Conservation (phyloP, 1,139 yeast species). For the Wickerhamomyces sp. region DNA sequence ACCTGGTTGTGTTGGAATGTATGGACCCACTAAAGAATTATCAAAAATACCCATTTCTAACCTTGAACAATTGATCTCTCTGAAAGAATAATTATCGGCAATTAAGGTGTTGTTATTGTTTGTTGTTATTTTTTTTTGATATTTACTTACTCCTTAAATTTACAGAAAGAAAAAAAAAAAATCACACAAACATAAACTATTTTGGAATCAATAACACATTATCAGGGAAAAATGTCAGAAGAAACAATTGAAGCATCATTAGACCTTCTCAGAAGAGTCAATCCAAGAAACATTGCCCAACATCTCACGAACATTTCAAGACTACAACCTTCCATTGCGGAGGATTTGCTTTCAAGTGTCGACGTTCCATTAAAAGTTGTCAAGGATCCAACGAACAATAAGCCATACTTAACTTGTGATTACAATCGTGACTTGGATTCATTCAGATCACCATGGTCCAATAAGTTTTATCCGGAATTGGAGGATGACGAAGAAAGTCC, state of each 20-base stretch:
- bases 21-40: conserved; percentile 23
- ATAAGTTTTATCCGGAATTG: conserved; percentile 63
- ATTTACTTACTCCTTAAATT: too few species aligned
- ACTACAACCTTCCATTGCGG: conserved; percentile 78
- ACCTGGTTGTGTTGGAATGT: conserved; percentile 41
- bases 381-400: conserved; percentile 55
- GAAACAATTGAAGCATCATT: conserved; percentile 83
- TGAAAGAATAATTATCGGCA: too few species aligned
- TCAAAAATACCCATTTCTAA: too few species aligned
- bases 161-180: too few species aligned
- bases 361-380: conserved; percentile 73
- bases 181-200: neutral
- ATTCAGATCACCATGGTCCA: conserved; percentile 88
- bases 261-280: conserved; percentile 79
- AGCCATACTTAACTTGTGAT: conserved; percentile 80
- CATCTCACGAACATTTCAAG: conserved; percentile 70
- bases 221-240: conserved; percentile 30
- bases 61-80: too few species aligned
- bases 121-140: too few species aligned
- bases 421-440: conserved; percentile 94
- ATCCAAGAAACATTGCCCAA: conserved; percentile 61
- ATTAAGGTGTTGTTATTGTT: too few species aligned
- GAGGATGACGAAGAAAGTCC: conserved; percentile 64
- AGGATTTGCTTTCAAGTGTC: conserved; percentile 79
- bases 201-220: neutral